Base-by-base conservation (phyloP, 176 grass and related monocot genomes). In the Avena sativa region DNA sequence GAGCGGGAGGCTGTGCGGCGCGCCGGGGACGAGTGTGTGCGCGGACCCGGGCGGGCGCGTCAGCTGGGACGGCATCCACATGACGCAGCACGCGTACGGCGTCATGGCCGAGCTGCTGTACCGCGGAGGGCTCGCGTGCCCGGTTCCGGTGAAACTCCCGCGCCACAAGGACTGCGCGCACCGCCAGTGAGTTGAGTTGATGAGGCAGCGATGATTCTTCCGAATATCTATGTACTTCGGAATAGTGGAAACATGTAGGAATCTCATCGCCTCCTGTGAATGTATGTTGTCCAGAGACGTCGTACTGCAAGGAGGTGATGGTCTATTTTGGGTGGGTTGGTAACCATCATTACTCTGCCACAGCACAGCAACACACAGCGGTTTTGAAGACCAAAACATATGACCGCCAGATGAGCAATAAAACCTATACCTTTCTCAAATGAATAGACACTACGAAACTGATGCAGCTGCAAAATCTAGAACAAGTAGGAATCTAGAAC, bases 51-150 rank as follows among this genome's bases (percentile, higher is more conserved):
- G 26, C 49, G 56, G 81, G 43, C 71, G 82, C 83, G 56, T 95
- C 10, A 95, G 82, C 79, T 97, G 95, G 93, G 93, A 97, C n/a
- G 95, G 91, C 19, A 81, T 97, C 56, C 95, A 93, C 90, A 65
- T 88, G 48, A 97, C 95, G 57, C 89, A 97, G 71, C 87, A 81
- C 13, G 92, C 87, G 13, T 95, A 98, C 60, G 12, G 12, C 9
- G 72, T 8, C 17, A 83, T 83, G 84, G 1, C 80, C 47, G 74
- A 79, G 4, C 9, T 84, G 48, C 89, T 90, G 12, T 90, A 79
- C 48, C 74, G 23, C 65, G 9, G 36, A 9, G 85, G 89, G 1
- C 56, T 87, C 65, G 73, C 66, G 21, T 51, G 14, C 36, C 78
- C 78, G 57, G 11, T 21, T 0, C 49, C 78, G 6, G 10, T 88